These are phyloP conservation scores for Candida maris DNA, from an alignment of 805 yeast genomes.

Conservation along the genomic window DNA sequence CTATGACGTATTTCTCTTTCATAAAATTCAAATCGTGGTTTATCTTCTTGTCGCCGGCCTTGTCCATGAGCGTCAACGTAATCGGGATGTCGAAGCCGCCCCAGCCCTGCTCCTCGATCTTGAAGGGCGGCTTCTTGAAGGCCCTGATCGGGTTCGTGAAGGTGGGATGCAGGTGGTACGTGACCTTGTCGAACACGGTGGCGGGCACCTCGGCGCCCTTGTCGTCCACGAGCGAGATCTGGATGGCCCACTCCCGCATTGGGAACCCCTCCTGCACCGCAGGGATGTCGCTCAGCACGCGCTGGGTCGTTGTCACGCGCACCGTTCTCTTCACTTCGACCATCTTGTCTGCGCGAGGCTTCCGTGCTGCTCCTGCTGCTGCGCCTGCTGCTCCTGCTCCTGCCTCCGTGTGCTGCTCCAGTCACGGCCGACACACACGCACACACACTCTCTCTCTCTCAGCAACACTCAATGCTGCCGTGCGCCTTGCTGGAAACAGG, in stretches of 20 bases:
- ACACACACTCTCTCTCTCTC: too few species aligned
- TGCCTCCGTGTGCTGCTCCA: too few species aligned
- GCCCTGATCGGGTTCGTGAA: conserved; percentile 85
- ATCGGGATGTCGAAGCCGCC: conserved; percentile 94
- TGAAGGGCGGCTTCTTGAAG: conserved; percentile 79
- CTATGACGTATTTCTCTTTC: conserved; percentile 70
- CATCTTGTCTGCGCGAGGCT: too few species aligned
- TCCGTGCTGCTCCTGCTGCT: too few species aligned
- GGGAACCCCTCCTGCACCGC: conserved; percentile 90
- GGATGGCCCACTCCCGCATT: conserved; percentile 89
- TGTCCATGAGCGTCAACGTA: conserved; percentile 71
- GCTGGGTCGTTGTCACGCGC: conserved; percentile 83
- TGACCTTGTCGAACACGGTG: conserved; percentile 82
- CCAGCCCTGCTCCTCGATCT: conserved; percentile 93
- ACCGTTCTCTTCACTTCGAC: conserved; percentile 76
- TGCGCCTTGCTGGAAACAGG: too few species aligned
- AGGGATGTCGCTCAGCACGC: conserved; percentile 73
- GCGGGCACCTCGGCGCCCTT: conserved; percentile 85
- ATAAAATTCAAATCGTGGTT: conserved; percentile 87
- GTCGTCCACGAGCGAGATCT: conserved; percentile 68
- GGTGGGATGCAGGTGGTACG: conserved; percentile 92
- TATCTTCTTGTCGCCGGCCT: conserved; percentile 82
- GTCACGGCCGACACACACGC: too few species aligned
- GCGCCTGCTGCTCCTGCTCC: too few species aligned
- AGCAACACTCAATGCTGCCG: too few species aligned